Conservation (phyloP, 1,284 basidiomycete genomes). For the Ceraceosorus guamensis region DNA sequence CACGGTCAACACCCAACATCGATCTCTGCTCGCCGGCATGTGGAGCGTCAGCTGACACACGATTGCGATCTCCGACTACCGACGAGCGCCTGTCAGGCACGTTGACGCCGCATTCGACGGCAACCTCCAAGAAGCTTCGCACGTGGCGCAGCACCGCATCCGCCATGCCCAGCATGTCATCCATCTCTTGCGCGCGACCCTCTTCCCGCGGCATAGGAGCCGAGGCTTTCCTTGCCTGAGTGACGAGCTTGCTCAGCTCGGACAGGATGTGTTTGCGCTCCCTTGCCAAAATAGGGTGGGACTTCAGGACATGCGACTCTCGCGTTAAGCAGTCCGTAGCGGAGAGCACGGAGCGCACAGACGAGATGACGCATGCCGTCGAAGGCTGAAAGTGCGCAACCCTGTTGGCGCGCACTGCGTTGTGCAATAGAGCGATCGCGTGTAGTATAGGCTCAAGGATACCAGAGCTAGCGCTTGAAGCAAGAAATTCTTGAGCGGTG, state of each 20-base stretch:
- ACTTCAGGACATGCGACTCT: slow-evolving; percentile 66
- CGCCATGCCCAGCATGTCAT: slow-evolving; percentile 51
- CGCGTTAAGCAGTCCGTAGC: slow-evolving; percentile 78
- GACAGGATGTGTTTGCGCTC: slow-evolving; percentile 76
- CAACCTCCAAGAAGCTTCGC: slow-evolving; percentile 57
- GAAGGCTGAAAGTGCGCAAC: slow-evolving; percentile 64
- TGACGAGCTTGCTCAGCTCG: slow-evolving; percentile 73
- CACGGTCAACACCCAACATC: background rate
- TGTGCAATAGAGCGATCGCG: slow-evolving; percentile 74
- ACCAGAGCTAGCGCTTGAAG: slow-evolving; percentile 14
- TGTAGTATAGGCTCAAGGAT: slow-evolving; percentile 60
- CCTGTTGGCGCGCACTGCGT: slow-evolving; percentile 68
- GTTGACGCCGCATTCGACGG: slow-evolving; percentile 69
- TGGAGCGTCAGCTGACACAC: slow-evolving; percentile 7
- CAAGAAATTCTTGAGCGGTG: slow-evolving; percentile 5
- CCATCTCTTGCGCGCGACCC: slow-evolving; percentile 44
- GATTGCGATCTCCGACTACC: slow-evolving; percentile 34
- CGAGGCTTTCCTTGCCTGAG: slow-evolving; percentile 69
- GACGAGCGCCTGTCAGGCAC: slow-evolving; percentile 55
- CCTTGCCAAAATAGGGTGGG: slow-evolving; percentile 62
- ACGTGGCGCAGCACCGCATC: slow-evolving; percentile 52
- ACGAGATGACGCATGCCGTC: slow-evolving; percentile 75
- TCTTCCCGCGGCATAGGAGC: slow-evolving; percentile 29
- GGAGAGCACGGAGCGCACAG: slow-evolving; percentile 79
- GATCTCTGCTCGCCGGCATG: background rate